Evolutionary conservation across 805 yeast species (phyloP), one percentile per base, ranked within the genome.

Genomic region (Vanderwaltozyma polyspora): DNA sequence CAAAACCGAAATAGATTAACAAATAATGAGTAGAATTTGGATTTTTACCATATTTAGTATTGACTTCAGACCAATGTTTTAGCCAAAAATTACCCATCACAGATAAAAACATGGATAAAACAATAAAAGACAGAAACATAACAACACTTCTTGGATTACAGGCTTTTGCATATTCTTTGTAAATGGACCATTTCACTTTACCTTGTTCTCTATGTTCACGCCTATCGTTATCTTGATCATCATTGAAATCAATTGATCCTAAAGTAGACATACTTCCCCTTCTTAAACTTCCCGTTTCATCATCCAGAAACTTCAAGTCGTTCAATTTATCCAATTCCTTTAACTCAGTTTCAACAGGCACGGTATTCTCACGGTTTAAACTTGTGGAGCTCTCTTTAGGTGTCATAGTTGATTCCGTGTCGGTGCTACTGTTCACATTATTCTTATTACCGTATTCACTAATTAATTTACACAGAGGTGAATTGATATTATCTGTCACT

Each of bases 41-140:
- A 54, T 89, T 89, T 37, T 60, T 61, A 18, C 86, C 89, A 25
- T 60, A 53, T 29, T 57, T 61, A 3, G 87, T 69, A 52, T 89
- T 91, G 16, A 80, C 73, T 55, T 91, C 99, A 10, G 97, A 83
- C 98, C 98, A 91, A 57, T 84, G 84, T 57, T 91, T 91, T 49
- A 91, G 72, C 99, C 99, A 91, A 35, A 89, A 72, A 53, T 79
- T 86, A 25, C 86, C 76, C 29, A 63, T 62, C 33, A 84, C 89
- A 37, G 76, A 69, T 32, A 76, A 50, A 9, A 68, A 52, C 70
- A 74, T 79, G 0, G 83, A 68, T 5, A 69, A 31, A n/a, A 79
- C 50, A 41, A 81, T 67, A 42, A 74, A 66, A 1, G 52, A 34
- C 33, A 85, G 44, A 52, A 77, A 79, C 3, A 79, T 46, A 0